A percentile compares a stretch with the other conserved stretches of the same genome.
These are phyloP conservation scores for Melocanna baccifera DNA, from an alignment of 176 grass and related monocot genomes.

Conservation along the genomic window DNA sequence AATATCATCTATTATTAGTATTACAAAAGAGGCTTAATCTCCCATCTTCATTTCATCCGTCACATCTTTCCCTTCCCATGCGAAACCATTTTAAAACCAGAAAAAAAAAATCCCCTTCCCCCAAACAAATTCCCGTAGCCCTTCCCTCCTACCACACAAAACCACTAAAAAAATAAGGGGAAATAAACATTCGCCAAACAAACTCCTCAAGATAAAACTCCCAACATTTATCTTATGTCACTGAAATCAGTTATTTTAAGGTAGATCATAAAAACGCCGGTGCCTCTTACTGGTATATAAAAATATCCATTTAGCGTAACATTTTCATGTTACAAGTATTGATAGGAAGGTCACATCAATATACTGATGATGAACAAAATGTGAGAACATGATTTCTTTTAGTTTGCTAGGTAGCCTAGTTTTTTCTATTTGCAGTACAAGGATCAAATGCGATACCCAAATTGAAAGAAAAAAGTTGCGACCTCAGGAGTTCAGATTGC, in stretches of 20 bases:
- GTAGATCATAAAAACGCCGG: neutral
- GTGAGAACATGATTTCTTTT: neutral
- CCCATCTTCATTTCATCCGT: neutral
- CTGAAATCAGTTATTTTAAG: neutral
- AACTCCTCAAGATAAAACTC: neutral
- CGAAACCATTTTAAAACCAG: neutral
- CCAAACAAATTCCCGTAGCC: neutral
- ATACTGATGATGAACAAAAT: neutral
- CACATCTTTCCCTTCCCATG: neutral
- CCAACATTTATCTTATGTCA: neutral
- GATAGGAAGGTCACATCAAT: neutral
- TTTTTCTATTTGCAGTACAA: conserved; percentile 4
- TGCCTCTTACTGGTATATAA: neutral
- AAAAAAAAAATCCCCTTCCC: neutral
- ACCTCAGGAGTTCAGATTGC: neutral
- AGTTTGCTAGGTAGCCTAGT: neutral
- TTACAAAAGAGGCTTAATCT: neutral
- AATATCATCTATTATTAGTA: neutral
- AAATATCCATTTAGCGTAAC: neutral
- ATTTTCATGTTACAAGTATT: neutral
- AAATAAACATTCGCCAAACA: neutral
- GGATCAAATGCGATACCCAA: neutral
- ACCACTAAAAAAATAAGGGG: neutral
- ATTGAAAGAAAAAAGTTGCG: neutral
- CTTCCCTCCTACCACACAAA: neutral